Conservation (phyloP, 305 asterid genomes). For the Fraxinus latifolia region DNA sequence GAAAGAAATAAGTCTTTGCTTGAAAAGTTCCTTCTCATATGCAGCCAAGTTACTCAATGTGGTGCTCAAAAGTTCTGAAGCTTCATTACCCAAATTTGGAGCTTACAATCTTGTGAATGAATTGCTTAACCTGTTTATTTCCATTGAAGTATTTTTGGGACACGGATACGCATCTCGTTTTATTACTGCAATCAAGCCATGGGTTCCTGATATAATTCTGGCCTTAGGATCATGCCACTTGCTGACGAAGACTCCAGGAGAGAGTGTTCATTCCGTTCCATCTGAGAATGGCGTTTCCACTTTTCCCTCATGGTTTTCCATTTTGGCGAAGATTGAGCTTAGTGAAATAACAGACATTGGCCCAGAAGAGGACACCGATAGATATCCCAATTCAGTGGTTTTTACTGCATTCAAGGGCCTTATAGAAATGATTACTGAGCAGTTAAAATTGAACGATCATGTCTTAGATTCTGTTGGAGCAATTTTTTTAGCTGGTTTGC, state of each 20-base stretch:
- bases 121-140: slow-evolving; percentile 50
- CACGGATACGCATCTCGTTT: slow-evolving; percentile 56
- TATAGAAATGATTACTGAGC: slow-evolving; percentile 45
- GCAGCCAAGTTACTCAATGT: slow-evolving; percentile 66
- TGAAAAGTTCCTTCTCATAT: slow-evolving; percentile 75
- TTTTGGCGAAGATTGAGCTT: slow-evolving; percentile 63
- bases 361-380: slow-evolving; percentile 41
- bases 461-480: slow-evolving; percentile 70
- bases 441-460: slow-evolving; percentile 39
- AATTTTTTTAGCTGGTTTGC: slow-evolving; percentile 42
- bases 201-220: slow-evolving; percentile 79
- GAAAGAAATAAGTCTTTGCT: slow-evolving; percentile 47
- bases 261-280: slow-evolving; percentile 24
- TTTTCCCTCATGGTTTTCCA: slow-evolving; percentile 58
- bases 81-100: slow-evolving; percentile 32
- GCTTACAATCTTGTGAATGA: slow-evolving; percentile 52
- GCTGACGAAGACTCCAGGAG: slow-evolving; percentile 37
- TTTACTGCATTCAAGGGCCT: slow-evolving; percentile 59
- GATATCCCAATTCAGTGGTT: slow-evolving; percentile 25
- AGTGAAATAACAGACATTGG: slow-evolving; percentile 37
- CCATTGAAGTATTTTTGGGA: slow-evolving; percentile 69
- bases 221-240: slow-evolving; percentile 61
- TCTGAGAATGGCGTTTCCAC: slow-evolving; percentile 24
- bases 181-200: slow-evolving; percentile 50
- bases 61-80: slow-evolving; percentile 50